These are phyloP conservation scores for Novymonas esmeraldas DNA, from an alignment of 208 protist species.

Conservation along the genomic window DNA sequence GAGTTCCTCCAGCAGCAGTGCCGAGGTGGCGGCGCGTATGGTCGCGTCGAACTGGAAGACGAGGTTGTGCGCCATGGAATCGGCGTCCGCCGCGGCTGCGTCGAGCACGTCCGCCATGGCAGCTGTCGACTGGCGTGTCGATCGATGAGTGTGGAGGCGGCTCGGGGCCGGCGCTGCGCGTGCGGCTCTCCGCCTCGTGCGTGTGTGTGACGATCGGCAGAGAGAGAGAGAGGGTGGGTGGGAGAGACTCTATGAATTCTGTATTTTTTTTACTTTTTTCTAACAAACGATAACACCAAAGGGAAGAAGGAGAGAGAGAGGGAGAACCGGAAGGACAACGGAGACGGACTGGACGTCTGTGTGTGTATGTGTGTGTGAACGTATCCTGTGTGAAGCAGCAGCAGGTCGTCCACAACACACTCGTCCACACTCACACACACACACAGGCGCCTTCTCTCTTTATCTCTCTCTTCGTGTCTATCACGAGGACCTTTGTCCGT, in stretches of 20 bases:
- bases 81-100: background rate
- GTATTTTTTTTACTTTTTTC: too few relatives aligned
- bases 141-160: too few relatives aligned
- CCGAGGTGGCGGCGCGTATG: background rate
- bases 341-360: background rate
- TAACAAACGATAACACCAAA: too few relatives aligned
- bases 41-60: background rate
- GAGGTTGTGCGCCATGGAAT: background rate
- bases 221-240: too few relatives aligned
- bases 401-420: background rate
- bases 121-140: too few relatives aligned
- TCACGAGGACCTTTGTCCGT: background rate
- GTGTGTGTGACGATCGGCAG: too few relatives aligned
- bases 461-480: too few relatives aligned
- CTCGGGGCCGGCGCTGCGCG: too few relatives aligned
- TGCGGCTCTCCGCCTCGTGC: background rate
- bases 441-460: background rate
- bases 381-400: too few relatives aligned
- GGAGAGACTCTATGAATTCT: too few relatives aligned
- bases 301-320: too few relatives aligned
- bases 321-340: background rate
- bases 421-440: background rate
- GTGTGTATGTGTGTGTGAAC: background rate
- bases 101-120: too few relatives aligned
- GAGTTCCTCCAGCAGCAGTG: background rate